A percentile compares a stretch with the other conserved stretches of the same genome.
phyloP scores from a whole-genome alignment of 2,329 filamentous ascomycete species.

The Cordyceps militaris region DNA sequence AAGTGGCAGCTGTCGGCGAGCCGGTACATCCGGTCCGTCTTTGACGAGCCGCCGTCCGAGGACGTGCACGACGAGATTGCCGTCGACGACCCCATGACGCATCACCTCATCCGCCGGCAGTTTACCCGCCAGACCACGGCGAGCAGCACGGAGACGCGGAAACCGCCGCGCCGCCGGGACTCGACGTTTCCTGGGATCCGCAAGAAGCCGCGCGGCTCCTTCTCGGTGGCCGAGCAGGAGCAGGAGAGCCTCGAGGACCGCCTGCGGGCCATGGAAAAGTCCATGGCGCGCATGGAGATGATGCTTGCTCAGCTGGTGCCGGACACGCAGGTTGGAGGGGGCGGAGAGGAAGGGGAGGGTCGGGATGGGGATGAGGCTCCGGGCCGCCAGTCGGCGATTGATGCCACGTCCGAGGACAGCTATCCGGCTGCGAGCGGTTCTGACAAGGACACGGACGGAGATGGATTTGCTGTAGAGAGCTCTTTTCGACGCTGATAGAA shows the following conservation, averaged over 20 bases:
- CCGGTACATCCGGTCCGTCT: constrained; percentile 65
- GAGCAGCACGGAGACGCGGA: constrained; percentile 19
- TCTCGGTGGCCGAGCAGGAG: constrained; percentile 38
- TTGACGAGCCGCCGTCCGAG: constrained; percentile 62
- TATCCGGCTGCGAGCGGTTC: not conserved
- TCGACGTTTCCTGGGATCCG: constrained; percentile 49
- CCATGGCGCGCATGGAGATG: constrained; percentile 41
- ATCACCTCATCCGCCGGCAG: constrained; percentile 51
- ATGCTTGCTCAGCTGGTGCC: constrained; percentile 36
- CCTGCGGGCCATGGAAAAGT: constrained; percentile 43
- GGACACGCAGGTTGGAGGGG: constrained; percentile 16
- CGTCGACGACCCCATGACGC: constrained; percentile 52
- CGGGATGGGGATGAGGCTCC: constrained; percentile 21
- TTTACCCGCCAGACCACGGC: constrained; percentile 41
- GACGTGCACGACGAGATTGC: constrained; percentile 49
- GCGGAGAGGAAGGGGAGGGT: constrained; percentile 23
- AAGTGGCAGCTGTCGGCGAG: constrained; percentile 63
- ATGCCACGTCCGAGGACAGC: constrained; percentile 7
- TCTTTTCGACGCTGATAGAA: constrained; percentile 17
- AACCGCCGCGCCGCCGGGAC: constrained; percentile 43
- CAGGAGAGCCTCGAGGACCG: constrained; percentile 36
- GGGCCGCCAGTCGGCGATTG: constrained; percentile 7
- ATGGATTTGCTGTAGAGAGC: constrained; percentile 24
- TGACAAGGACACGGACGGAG: constrained; percentile 16
- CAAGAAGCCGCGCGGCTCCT: constrained; percentile 41